A percentile compares a stretch with the other conserved stretches of the same genome.
Evolutionary conservation across 129 eudicot genomes (phyloP).

Genomic region (Daucus carota): DH1_v3.0 NC_030384.2:31860001-31860500

Average conservation of each 20-base stretch:
- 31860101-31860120: background rate
- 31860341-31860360: slow-evolving; percentile 57
- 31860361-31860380: slow-evolving; percentile 20
- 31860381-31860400: slow-evolving; percentile 41
- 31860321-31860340: slow-evolving; percentile 55
- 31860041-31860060: background rate
- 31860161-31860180: background rate
- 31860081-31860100: background rate
- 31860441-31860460: background rate
- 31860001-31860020: background rate
- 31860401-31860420: slow-evolving; percentile 42
- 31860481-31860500: background rate
- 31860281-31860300: background rate
- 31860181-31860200: background rate
- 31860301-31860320: slow-evolving; percentile 18
- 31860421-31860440: background rate
- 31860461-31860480: background rate
- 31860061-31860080: background rate
- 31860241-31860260: background rate
- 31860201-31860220: background rate
- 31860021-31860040: background rate
- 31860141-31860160: background rate
- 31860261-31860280: background rate
- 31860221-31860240: background rate
- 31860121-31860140: background rate